Base-by-base conservation (phyloP, 1,139 yeast genomes). In the Williopsis jadinii region DNA sequence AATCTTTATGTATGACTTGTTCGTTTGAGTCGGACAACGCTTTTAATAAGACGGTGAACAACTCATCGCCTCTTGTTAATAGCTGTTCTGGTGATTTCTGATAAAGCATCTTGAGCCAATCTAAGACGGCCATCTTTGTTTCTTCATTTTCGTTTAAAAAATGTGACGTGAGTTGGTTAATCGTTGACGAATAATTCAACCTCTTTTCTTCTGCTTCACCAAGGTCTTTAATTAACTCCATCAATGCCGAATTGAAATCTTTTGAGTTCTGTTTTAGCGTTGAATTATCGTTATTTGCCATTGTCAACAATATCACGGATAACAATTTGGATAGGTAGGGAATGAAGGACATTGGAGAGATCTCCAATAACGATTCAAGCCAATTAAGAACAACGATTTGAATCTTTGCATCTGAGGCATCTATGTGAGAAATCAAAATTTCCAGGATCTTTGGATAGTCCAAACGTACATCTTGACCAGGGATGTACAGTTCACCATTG, bases 51-150 rank as follows among this genome's bases (percentile, higher is more conserved):
- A 88, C 86, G 3, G 86, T 80, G 51, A 88, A 80, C 35, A 90
- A 84, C 46, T 78, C 84, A 45, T 75, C 72, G 41, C 64, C 81
- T 56, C 70, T 78, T 51, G 75, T 70, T 51, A 76, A 70, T 54
- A 77, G 75, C 53, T 75, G 71, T 27, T 73, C 64, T 0, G 94
- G 86, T 35, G 83, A 83, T 51, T 80, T 80, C 30, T 79, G 73
- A 55, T 90, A 94, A 36, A 94, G 69, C 71, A 87, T 79, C 26
- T 82, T 80, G 31, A 94, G 68, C 98, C 98, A 94, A 51, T 90
- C 96, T 36, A 94, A 67, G 14, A 95, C 84, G 0, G 95, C 88
- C 14, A 88, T 73, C 49, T 94, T 70, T 0, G 97, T 85, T 30
- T 82, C 77, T 49, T 87, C 95, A 52, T 86, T 83, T 43, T 81